A percentile compares a stretch with the other conserved stretches of the same genome.
Evolutionary conservation across 2,329 filamentous ascomycete species (phyloP).

Genomic region (Nemania serpens): DNA sequence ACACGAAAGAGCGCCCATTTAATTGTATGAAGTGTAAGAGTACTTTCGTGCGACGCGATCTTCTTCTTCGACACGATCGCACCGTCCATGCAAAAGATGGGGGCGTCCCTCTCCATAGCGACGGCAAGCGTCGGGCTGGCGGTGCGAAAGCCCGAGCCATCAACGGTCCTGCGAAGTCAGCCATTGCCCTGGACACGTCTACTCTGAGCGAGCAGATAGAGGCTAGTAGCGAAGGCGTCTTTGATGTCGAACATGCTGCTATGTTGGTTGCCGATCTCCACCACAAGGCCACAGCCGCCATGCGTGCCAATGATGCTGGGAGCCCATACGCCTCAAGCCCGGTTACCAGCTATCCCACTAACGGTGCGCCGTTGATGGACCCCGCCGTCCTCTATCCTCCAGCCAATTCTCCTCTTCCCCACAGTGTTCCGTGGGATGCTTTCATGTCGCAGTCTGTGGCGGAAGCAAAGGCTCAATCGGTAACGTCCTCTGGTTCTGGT

Average conservation of each 20-base stretch:
- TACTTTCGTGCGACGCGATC: constrained; percentile 96
- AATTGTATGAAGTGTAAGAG: constrained; percentile 98
- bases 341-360: constrained; percentile 74
- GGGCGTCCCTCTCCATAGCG: constrained; percentile 89
- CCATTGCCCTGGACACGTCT: constrained; percentile 80
- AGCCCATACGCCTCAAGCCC: constrained; percentile 61
- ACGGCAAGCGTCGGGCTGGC: constrained; percentile 82
- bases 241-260: constrained; percentile 95
- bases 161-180: constrained; percentile 72
- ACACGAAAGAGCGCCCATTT: constrained; percentile 98
- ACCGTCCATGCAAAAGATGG: constrained; percentile 99
- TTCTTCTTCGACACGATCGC: constrained; percentile 94
- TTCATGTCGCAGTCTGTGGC: constrained; percentile 74
- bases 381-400: constrained; percentile 76
- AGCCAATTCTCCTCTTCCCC: constrained; percentile 76
- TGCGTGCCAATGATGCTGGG: constrained; percentile 55
- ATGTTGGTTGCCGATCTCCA: constrained; percentile 99
- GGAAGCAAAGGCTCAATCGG: constrained; percentile 77
- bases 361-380: constrained; percentile 74
- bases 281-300: constrained; percentile 84
- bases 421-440: constrained; percentile 83
- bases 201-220: constrained; percentile 87
- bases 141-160: constrained; percentile 66
- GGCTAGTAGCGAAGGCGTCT: constrained; percentile 84
- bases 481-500: constrained; percentile 66